A percentile compares a stretch with the other conserved stretches of the same genome.
phyloP scores from a whole-genome alignment of 192 early-diverging fungal genomes.

The Rhizoclosmatium globosum region DNA sequence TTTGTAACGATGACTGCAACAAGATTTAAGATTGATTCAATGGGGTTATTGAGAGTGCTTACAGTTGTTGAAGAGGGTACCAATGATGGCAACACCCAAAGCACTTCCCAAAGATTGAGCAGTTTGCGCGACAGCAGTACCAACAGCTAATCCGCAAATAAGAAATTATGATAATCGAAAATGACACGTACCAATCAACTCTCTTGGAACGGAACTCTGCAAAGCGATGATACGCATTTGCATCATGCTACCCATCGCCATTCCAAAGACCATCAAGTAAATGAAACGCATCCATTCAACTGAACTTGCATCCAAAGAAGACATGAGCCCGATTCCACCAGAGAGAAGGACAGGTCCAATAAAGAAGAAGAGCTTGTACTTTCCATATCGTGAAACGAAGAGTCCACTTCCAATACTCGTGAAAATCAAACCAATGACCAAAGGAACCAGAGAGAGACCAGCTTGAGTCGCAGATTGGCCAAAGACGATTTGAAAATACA shows the following conservation, averaged over 20 bases:
- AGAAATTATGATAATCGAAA: too few species aligned
- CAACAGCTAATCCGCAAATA: slow-evolving; percentile 35
- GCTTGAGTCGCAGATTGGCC: slow-evolving; percentile 73
- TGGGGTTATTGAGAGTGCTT: not conserved
- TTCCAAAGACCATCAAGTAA: slow-evolving; percentile 33
- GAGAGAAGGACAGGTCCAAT: slow-evolving; percentile 19
- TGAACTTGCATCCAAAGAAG: slow-evolving; percentile 15
- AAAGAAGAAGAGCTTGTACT: slow-evolving; percentile 33
- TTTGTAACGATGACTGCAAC: not conserved
- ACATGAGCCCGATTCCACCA: slow-evolving; percentile 25
- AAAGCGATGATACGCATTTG: slow-evolving; percentile 33
- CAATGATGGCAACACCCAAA: not conserved
- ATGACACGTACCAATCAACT: slow-evolving; percentile 53
- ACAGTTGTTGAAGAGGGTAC: not conserved
- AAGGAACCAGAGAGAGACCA: slow-evolving; percentile 74
- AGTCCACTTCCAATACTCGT: slow-evolving; percentile 58
- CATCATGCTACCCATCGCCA: slow-evolving; percentile 32
- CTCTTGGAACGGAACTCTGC: slow-evolving; percentile 50
- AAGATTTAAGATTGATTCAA: not conserved
- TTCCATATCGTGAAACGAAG: slow-evolving; percentile 14
- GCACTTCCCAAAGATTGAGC: slow-evolving; percentile 63
- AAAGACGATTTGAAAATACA: slow-evolving; percentile 82
- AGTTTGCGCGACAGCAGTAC: slow-evolving; percentile 72
- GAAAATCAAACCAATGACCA: slow-evolving; percentile 73
- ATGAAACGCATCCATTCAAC: not conserved